Percentiles rank a stretch among this genome's conserved stretches.
phyloP scores from a whole-genome alignment of 1,139 yeast species.

The Martiniozyma asiatica region DNA sequence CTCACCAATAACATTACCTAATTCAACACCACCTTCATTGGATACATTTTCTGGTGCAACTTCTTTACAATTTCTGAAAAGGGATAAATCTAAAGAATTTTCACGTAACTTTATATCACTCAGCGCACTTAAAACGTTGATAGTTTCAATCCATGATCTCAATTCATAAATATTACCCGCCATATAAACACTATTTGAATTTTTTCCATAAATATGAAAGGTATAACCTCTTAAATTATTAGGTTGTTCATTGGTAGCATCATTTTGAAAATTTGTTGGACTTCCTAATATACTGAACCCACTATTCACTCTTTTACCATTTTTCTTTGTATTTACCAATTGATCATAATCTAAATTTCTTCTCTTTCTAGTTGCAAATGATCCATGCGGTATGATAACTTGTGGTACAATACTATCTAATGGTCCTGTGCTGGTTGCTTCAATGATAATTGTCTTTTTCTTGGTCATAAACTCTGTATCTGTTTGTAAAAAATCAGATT shows the following conservation, averaged over 20 bases:
- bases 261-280: not conserved
- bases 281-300: too few species aligned
- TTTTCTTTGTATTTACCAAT: slow-evolving; percentile 12
- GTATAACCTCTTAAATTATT: slow-evolving; percentile 12
- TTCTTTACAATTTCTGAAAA: too few species aligned
- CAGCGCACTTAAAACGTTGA: slow-evolving; percentile 43
- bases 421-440: slow-evolving; percentile 14
- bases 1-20: too few species aligned
- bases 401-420: slow-evolving; percentile 16
- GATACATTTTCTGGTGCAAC: too few species aligned
- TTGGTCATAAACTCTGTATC: too few species aligned
- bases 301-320: too few species aligned
- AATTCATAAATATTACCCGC: slow-evolving; percentile 27
- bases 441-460: slow-evolving; percentile 17
- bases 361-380: slow-evolving; percentile 23
- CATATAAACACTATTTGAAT: slow-evolving; percentile 24
- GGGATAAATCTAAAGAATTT: too few species aligned
- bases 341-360: slow-evolving; percentile 16
- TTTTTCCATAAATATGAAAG: slow-evolving; percentile 27
- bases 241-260: not conserved
- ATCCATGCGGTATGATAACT: slow-evolving; percentile 19
- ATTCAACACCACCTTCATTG: too few species aligned
- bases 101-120: slow-evolving; percentile 22
- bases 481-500: too few species aligned
- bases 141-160: slow-evolving; percentile 42